These are phyloP conservation scores for Hypomontagnella monticulosa DNA, from an alignment of 495 filamentous ascomycete species.

Conservation along the genomic window DNA sequence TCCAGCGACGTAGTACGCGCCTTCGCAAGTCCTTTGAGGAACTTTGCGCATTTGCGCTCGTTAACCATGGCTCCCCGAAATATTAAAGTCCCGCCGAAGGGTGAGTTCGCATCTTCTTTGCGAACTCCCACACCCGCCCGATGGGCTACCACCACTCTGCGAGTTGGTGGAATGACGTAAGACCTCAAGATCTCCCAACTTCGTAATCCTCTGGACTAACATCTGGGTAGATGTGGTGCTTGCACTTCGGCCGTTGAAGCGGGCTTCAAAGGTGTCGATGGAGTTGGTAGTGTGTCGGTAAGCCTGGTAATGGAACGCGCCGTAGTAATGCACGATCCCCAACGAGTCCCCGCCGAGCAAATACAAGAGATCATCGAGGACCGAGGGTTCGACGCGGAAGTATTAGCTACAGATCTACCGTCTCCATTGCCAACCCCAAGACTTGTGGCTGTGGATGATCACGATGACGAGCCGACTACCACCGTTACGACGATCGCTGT, in stretches of 20 bases:
- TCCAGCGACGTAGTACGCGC: constrained; percentile 12
- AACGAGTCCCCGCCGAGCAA: constrained; percentile 73
- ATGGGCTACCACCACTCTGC: constrained; percentile 91
- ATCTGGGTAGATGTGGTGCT: constrained; percentile 69
- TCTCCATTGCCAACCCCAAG: constrained; percentile 50
- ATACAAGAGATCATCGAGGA: constrained; percentile 91
- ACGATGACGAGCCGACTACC: constrained; percentile 47
- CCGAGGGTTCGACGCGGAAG: constrained; percentile 90
- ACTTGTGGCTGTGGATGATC: constrained; percentile 32
- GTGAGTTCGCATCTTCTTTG: constrained; percentile 40
- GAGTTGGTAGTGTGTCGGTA: constrained; percentile 84
- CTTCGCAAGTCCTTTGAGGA: neutral
- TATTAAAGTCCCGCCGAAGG: constrained; percentile 56
- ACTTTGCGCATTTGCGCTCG: constrained; percentile 12
- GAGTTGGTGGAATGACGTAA: constrained; percentile 91
- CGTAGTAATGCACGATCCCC: constrained; percentile 87
- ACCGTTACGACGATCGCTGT: constrained; percentile 84
- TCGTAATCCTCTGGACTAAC: constrained; percentile 22
- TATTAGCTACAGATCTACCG: constrained; percentile 82
- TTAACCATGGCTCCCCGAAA: constrained; percentile 59
- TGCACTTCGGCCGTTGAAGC: constrained; percentile 88
- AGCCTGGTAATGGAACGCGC: constrained; percentile 93
- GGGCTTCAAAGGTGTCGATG: constrained; percentile 82
- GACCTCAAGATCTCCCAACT: neutral
- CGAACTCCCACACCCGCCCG: constrained; percentile 55